Conservation (phyloP, 805 yeast genomes). For the Kuraishia hungarica region DNA sequence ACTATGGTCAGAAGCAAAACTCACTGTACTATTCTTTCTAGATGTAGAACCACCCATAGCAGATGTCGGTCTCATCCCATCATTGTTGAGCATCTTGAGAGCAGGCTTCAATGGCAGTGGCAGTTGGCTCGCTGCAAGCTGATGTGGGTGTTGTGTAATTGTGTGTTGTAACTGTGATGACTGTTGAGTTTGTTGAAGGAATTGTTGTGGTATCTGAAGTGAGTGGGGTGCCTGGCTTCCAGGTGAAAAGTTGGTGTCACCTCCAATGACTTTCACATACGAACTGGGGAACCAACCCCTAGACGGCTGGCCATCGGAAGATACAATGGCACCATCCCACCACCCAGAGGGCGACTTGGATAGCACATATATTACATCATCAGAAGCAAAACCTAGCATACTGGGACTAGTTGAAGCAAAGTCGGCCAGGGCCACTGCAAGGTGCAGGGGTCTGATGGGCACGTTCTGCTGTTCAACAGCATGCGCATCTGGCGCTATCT, state of each 20-base stretch:
- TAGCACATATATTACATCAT: conserved; percentile 67
- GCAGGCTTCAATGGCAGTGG: conserved; percentile 3
- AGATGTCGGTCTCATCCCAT: conserved; percentile 5
- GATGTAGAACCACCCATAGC: conserved; percentile 17
- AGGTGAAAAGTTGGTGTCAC: conserved; percentile 16
- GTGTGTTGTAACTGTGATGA: background rate
- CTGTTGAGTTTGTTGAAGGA: background rate
- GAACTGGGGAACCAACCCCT: conserved; percentile 86
- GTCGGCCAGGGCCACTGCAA: conserved; percentile 51
- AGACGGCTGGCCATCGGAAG: conserved; percentile 29
- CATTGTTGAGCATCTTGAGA: background rate
- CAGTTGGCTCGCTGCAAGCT: conserved; percentile 2
- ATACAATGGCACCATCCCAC: conserved; percentile 74
- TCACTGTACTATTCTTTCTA: conserved; percentile 39
- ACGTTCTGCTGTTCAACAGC: background rate
- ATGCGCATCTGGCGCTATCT: background rate
- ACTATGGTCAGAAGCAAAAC: conserved; percentile 33
- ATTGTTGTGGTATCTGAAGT: background rate
- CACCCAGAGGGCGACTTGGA: conserved; percentile 58
- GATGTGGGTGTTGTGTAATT: background rate
- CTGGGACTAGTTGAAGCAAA: conserved; percentile 44
- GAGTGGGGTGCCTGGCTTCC: conserved; percentile 1
- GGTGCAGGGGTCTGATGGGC: conserved; percentile 33
- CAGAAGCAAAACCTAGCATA: conserved; percentile 45
- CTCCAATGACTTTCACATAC: conserved; percentile 20